These are phyloP conservation scores for Lactarius sp. DNA, from an alignment of 768 basidiomycete species.

Conservation along the genomic window DNA sequence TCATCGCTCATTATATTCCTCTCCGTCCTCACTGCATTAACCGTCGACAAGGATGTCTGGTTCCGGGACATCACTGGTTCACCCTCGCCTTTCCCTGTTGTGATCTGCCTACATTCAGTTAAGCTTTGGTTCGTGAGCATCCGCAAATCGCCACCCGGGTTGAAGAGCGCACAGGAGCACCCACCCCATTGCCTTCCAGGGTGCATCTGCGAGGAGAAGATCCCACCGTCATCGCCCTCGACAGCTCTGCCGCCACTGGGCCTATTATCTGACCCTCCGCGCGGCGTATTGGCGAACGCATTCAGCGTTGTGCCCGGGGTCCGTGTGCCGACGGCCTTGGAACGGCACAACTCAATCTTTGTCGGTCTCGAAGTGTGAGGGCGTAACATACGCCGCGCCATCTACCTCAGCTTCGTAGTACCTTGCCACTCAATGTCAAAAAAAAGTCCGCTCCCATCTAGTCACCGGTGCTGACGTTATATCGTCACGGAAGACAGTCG, in stretches of 20 bases:
- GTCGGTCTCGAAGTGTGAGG: constrained; percentile 22
- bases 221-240: constrained; percentile 21
- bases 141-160: neutral
- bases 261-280: neutral
- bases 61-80: constrained; percentile 25
- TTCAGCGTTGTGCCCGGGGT: constrained; percentile 20
- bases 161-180: neutral
- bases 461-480: neutral
- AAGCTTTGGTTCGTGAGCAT: constrained; percentile 7
- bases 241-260: constrained; percentile 21
- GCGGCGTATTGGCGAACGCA: neutral
- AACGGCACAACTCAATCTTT: constrained; percentile 25
- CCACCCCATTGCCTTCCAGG: constrained; percentile 20
- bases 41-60: constrained; percentile 26
- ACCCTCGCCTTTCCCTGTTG: constrained; percentile 25
- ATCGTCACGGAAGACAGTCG: neutral
- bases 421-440: neutral
- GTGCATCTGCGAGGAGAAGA: constrained; percentile 22
- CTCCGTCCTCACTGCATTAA: constrained; percentile 19
- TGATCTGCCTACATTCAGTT: constrained; percentile 5
- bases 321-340: constrained; percentile 24
- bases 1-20: constrained; percentile 10
- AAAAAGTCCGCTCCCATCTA: too few relatives aligned
- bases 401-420: neutral
- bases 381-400: neutral